phyloP scores from a whole-genome alignment of 257 asterid genomes.

The Ocimum tenuiflorum region DNA sequence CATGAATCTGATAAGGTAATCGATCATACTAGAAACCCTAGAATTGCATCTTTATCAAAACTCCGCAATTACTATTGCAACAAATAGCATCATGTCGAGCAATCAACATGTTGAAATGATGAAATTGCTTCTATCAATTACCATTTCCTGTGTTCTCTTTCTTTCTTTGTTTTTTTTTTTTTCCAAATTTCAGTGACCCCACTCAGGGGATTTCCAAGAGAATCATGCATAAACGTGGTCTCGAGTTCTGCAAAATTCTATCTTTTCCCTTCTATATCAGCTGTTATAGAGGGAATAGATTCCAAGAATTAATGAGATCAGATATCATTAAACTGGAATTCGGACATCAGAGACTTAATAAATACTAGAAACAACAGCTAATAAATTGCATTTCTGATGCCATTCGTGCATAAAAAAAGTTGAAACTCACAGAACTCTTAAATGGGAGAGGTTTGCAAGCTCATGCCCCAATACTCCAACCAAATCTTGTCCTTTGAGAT shows the following conservation, averaged over 20 bases:
- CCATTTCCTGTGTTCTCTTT: background rate
- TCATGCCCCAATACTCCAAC: slow-evolving; percentile 64
- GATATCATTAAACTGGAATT: background rate
- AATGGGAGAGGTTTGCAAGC: slow-evolving; percentile 61
- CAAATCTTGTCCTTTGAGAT: slow-evolving; percentile 57
- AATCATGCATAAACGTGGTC: background rate
- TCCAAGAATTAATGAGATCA: background rate
- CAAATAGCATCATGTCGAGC: background rate
- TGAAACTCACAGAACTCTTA: slow-evolving; percentile 60
- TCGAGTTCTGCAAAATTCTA: background rate
- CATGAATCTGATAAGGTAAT: background rate
- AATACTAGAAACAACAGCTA: background rate
- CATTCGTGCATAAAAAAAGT: background rate
- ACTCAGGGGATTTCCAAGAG: background rate
- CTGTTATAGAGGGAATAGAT: background rate
- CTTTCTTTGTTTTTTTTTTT: background rate
- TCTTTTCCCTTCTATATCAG: background rate
- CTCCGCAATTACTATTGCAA: background rate
- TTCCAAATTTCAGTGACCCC: background rate
- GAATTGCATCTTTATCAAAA: background rate
- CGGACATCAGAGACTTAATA: background rate
- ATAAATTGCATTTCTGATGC: background rate
- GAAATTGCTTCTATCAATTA: background rate
- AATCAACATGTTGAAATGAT: background rate
- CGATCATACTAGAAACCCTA: background rate